Evolutionary conservation across 75 land plant genomes (phyloP), one percentile per base, ranked within the genome.

Genomic region (Adiantum capillusveneris): DNA sequence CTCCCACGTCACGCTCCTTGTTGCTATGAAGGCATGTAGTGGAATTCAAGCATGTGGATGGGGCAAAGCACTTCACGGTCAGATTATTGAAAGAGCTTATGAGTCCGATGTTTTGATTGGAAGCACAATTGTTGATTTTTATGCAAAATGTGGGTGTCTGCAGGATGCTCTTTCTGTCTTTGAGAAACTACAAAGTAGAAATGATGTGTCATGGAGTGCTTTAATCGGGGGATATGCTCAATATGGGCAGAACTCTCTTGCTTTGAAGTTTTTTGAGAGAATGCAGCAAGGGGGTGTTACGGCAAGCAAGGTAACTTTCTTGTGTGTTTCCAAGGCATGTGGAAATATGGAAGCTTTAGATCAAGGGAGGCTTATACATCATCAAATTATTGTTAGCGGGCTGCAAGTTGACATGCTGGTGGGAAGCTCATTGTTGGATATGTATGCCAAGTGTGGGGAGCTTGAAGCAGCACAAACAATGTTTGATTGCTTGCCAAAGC

Each of bases 121-220:
- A 1, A 86, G 76, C 60, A 67, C 86, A 42, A 31, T 86, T 27
- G 57, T 86, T 5, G 79, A 68, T 54, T 72, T 79, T 31, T 86
- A 86, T 59, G 80, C 86, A 25, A 86, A 86, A 69, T 83, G 81
- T 57, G 87, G 90, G 18, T 37, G 59, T 53, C 70, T 86, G 66
- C 75, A 74, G 20, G 82, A 82, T 19, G 69, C 82, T 43, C 65
- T 63, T 21, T 31, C 48, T 25, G 78, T 68, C 12, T 85, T 85
- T 51, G 54, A 76, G 25, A 71, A 57, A 48, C 69, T 79, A 22
- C 24, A 24, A 3, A 46, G 56, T 29, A 67, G 65, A 59, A 79
- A 70, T 51, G 36, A 73, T 20, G 82, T 85, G 56, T 76, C 89
- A 20, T 85, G 86, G 85, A 79, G 79, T 76, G 80, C 80, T 46